Percentiles rank a stretch among this genome's conserved stretches.
phyloP scores from a whole-genome alignment of 495 filamentous ascomycete genomes.

The Aspergillus kassunensis region DNA sequence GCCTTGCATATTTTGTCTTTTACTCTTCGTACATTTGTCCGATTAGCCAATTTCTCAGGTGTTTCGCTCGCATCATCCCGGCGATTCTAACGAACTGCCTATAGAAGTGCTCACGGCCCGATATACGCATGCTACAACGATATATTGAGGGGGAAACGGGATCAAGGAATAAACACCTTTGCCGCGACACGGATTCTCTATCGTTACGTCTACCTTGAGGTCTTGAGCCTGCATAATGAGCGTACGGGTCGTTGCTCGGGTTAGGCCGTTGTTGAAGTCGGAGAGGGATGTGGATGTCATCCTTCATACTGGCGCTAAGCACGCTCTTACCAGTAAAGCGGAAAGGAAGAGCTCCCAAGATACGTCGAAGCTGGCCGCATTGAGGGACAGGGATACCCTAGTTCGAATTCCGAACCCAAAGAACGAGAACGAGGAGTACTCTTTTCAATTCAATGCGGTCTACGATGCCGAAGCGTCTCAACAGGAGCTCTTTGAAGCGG shows the following conservation, averaged over 20 bases:
- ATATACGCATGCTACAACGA: background rate
- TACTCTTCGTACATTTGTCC: background rate
- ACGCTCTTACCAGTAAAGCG: conserved; percentile 19
- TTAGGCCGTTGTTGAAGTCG: conserved; percentile 79
- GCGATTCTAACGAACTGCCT: background rate
- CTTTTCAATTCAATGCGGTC: conserved; percentile 92
- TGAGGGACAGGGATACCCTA: conserved; percentile 57
- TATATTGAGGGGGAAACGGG: background rate
- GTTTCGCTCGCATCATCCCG: background rate
- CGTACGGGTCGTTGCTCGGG: conserved; percentile 83
- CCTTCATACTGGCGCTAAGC: conserved; percentile 52
- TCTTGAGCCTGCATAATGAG: conserved; percentile 30
- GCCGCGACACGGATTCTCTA: background rate
- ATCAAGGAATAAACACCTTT: background rate
- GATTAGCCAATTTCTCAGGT: background rate
- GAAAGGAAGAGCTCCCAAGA: conserved; percentile 26
- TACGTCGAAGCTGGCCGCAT: conserved; percentile 43
- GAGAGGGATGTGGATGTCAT: conserved; percentile 84
- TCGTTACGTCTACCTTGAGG: background rate
- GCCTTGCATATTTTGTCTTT: background rate
- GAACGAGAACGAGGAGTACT: conserved; percentile 85
- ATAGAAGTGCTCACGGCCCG: background rate
- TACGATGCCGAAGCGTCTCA: conserved; percentile 78
- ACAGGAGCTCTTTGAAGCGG: conserved; percentile 79
- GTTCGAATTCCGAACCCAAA: conserved; percentile 94